Evolutionary conservation across 2,329 filamentous ascomycete species (phyloP).

Genomic region (Emmonsiellopsis sp.): DNA sequence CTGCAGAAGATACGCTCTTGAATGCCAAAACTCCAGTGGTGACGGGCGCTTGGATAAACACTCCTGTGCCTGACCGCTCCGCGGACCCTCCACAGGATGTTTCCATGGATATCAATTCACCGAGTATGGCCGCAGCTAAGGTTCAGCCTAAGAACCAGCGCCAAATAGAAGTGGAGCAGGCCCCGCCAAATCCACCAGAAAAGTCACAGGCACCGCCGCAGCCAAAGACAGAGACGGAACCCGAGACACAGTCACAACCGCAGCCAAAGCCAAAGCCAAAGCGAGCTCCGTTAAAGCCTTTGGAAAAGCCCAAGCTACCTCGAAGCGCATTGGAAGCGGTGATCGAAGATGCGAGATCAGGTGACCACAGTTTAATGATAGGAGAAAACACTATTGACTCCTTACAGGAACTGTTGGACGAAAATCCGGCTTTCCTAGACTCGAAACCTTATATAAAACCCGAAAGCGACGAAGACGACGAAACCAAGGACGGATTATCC

Average conservation of each 20-base stretch:
- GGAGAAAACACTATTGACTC: constrained; percentile 39
- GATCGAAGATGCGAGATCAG: constrained; percentile 30
- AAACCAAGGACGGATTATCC: neutral
- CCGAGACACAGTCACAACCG: neutral
- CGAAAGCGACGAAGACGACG: constrained; percentile 2
- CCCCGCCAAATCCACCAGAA: neutral
- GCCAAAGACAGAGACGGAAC: constrained; percentile 5
- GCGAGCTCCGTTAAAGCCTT: constrained; percentile 12
- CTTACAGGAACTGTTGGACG: constrained; percentile 32
- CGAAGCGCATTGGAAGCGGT: constrained; percentile 34
- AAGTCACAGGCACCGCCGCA: neutral
- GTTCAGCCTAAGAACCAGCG: neutral
- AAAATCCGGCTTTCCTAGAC: constrained; percentile 18
- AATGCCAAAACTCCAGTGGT: constrained; percentile 37
- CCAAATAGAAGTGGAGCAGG: neutral
- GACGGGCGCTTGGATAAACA: constrained; percentile 39
- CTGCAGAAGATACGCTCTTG: constrained; percentile 19
- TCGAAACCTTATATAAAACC: constrained; percentile 10
- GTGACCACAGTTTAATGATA: constrained; percentile 27
- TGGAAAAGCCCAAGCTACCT: constrained; percentile 30
- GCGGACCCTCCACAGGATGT: constrained; percentile 15
- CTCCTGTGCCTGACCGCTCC: constrained; percentile 32
- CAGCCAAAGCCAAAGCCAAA: constrained; percentile 8
- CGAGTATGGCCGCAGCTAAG: constrained; percentile 9
- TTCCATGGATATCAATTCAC: constrained; percentile 17